phyloP scores from a whole-genome alignment of 768 basidiomycete genomes.

The Piloderma croceum region DNA sequence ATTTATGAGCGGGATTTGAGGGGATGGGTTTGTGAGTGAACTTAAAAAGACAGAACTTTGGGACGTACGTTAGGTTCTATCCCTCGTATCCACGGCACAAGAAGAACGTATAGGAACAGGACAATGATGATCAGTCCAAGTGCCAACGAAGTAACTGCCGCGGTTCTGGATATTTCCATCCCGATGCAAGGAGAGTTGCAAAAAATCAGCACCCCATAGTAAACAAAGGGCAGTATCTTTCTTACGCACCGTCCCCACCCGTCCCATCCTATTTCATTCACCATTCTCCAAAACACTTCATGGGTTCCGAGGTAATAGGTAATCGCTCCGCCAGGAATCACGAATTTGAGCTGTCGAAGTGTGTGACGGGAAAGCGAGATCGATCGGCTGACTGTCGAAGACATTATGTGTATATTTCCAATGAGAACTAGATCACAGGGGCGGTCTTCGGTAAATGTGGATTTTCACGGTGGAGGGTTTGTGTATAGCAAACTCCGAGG shows the following conservation, averaged over 20 bases:
- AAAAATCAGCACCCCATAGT: constrained; percentile 1
- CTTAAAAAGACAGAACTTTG: background rate
- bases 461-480: too few relatives aligned
- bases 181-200: constrained; percentile 1
- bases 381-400: constrained; percentile 25
- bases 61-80: constrained; percentile 62
- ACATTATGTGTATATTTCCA: too few relatives aligned
- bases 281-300: constrained; percentile 41
- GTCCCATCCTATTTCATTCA: constrained; percentile 41
- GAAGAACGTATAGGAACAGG: constrained; percentile 68
- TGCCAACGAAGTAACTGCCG: constrained; percentile 47
- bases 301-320: constrained; percentile 61
- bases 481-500: too few relatives aligned
- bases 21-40: background rate
- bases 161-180: too few relatives aligned
- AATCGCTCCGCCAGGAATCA: constrained; percentile 60
- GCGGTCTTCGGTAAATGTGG: too few relatives aligned
- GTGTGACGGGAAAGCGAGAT: constrained; percentile 43
- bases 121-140: constrained; percentile 56
- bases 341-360: constrained; percentile 66
- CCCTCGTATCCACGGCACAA: constrained; percentile 62
- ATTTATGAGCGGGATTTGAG: constrained; percentile 1
- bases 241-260: constrained; percentile 37
- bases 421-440: too few relatives aligned
- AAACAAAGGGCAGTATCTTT: background rate